These are phyloP conservation scores for Pichia sp. DNA, from an alignment of 1,139 yeast species.

Conservation along the genomic window DNA sequence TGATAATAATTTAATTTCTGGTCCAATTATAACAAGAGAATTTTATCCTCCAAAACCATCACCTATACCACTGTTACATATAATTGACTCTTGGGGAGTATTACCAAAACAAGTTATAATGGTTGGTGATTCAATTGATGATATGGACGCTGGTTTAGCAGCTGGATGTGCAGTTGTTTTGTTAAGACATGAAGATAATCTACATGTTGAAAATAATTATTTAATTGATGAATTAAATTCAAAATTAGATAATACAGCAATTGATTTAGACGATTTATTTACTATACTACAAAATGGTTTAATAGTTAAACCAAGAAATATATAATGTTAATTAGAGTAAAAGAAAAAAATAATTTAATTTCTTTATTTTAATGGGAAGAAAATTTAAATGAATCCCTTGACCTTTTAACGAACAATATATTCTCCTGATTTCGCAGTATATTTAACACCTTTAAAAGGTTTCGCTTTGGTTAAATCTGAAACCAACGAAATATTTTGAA, in stretches of 20 bases:
- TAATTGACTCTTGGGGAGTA: slow-evolving; percentile 32
- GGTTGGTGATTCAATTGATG: slow-evolving; percentile 68
- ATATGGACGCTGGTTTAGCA: slow-evolving; percentile 49
- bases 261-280: slow-evolving; percentile 38
- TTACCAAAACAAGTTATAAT: slow-evolving; percentile 43
- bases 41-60: slow-evolving; percentile 61
- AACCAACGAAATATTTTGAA: slow-evolving; percentile 59
- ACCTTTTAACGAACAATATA: slow-evolving; percentile 39
- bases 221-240: slow-evolving; percentile 28
- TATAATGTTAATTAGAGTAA: no score
- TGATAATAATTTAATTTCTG: slow-evolving; percentile 3
- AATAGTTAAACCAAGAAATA: slow-evolving; percentile 15
- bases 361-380: no score
- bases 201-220: slow-evolving; percentile 21
- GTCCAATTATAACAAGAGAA: slow-evolving; percentile 50
- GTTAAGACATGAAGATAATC: slow-evolving; percentile 43
- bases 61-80: slow-evolving; percentile 52
- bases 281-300: slow-evolving; percentile 34
- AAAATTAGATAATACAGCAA: slow-evolving; percentile 39
- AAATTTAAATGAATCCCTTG: no score
- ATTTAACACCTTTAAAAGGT: slow-evolving; percentile 91
- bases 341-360: no score
- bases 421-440: slow-evolving; percentile 61
- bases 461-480: slow-evolving; percentile 63
- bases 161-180: slow-evolving; percentile 56